These are phyloP conservation scores for Ogataea ramenticola DNA, from an alignment of 805 yeast species.

Conservation along the genomic window DNA sequence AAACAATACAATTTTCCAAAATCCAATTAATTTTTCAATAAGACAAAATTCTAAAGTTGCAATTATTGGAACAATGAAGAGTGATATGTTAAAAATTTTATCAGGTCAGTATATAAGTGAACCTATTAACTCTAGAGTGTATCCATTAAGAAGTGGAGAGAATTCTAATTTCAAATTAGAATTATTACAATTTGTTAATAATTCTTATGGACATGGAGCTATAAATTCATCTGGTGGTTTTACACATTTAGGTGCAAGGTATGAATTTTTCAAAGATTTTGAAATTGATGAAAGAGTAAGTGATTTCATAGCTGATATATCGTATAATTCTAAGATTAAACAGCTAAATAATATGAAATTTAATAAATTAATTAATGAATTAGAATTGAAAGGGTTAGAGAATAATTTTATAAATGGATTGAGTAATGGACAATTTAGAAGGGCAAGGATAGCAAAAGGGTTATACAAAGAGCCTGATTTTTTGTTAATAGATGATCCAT, in stretches of 20 bases:
- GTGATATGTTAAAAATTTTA: slow-evolving; percentile 46
- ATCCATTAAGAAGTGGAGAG: slow-evolving; percentile 44
- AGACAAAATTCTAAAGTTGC: slow-evolving; percentile 41
- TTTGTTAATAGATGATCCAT: slow-evolving; percentile 83
- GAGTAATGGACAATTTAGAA: slow-evolving; percentile 89
- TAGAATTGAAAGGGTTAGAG: slow-evolving; percentile 50
- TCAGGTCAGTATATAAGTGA: slow-evolving; percentile 45
- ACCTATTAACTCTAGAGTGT: slow-evolving; percentile 47
- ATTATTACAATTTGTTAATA: slow-evolving; percentile 29
- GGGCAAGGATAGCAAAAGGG: slow-evolving; percentile 81
- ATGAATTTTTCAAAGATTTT: slow-evolving; percentile 73
- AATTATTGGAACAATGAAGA: slow-evolving; percentile 45
- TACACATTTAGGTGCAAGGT: slow-evolving; percentile 82
- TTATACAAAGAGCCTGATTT: slow-evolving; percentile 58
- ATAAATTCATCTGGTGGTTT: slow-evolving; percentile 34
- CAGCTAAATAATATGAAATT: slow-evolving; percentile 30
- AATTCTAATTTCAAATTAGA: slow-evolving; percentile 36
- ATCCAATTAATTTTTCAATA: slow-evolving; percentile 35
- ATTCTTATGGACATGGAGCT: slow-evolving; percentile 28
- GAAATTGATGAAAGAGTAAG: slow-evolving; percentile 69
- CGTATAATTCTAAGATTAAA: slow-evolving; percentile 37
- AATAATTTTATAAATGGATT: slow-evolving; percentile 79
- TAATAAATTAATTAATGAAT: slow-evolving; percentile 34
- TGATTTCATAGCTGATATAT: slow-evolving; percentile 50
- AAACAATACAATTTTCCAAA: slow-evolving; percentile 24